phyloP scores from a whole-genome alignment of 768 basidiomycete species.

The Sarcomyxa edulis region DNA sequence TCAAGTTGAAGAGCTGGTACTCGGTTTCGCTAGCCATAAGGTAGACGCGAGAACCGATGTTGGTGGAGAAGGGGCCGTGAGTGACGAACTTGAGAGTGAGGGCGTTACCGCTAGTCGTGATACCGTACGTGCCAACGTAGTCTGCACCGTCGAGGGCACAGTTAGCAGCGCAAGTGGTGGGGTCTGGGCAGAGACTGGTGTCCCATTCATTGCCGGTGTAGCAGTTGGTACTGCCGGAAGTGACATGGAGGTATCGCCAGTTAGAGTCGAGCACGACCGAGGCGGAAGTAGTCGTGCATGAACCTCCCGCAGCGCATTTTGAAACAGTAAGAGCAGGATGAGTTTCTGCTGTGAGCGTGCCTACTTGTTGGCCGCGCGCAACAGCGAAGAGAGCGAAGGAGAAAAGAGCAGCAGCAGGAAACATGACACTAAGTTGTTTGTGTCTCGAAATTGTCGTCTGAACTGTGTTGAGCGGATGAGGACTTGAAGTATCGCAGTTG shows the following conservation, averaged over 20 bases:
- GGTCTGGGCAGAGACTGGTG: conserved; percentile 31
- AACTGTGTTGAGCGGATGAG: conserved; percentile 6
- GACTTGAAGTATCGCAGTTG: conserved; percentile 4
- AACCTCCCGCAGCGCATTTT: conserved; percentile 2
- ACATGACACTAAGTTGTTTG: too few species aligned
- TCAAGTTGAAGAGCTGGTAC: conserved; percentile 26
- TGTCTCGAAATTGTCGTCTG: too few species aligned
- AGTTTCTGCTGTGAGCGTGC: conserved; percentile 5
- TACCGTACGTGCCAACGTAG: conserved; percentile 31
- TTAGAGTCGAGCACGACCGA: conserved; percentile 6
- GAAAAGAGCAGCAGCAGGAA: conserved; percentile 3
- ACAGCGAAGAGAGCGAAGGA: conserved; percentile 4
- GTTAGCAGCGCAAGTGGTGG: too few species aligned
- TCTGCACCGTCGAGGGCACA: conserved; percentile 20
- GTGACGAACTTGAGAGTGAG: conserved; percentile 29
- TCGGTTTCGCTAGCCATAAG: too few species aligned
- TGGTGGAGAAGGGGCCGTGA: conserved; percentile 10
- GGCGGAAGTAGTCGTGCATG: conserved; percentile 1
- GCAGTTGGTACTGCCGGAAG: conserved; percentile 17
- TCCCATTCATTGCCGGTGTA: conserved; percentile 41
- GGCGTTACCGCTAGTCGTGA: conserved; percentile 25
- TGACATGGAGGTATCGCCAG: conserved; percentile 7
- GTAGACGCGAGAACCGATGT: too few species aligned
- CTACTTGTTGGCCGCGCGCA: conserved; percentile 4
- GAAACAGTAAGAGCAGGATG: conserved; percentile 2